These are phyloP conservation scores for Akanthomyces muscarius DNA, from an alignment of 2,329 filamentous ascomycete genomes.

Conservation along the genomic window DNA sequence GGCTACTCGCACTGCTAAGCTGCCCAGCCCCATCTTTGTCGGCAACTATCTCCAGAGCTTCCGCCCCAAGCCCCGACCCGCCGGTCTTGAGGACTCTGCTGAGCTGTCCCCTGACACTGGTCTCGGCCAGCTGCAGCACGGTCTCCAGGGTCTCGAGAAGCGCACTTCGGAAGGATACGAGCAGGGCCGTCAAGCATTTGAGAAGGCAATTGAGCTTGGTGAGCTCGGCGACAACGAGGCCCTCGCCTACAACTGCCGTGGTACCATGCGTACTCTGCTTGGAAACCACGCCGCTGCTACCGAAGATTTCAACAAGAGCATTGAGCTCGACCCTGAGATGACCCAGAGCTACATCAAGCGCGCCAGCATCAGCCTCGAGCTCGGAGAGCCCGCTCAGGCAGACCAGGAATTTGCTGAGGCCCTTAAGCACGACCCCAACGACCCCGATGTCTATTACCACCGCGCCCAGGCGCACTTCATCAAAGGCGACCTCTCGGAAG, in stretches of 20 bases:
- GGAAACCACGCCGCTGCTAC: constrained; percentile 83
- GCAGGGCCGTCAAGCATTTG: constrained; percentile 79
- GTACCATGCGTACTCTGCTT: constrained; percentile 89
- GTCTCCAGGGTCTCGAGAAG: constrained; percentile 73
- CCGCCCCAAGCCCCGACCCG: constrained; percentile 74
- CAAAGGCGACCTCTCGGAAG: constrained; percentile 85
- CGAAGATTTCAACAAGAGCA: constrained; percentile 83
- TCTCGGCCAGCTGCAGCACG: constrained; percentile 80
- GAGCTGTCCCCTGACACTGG: constrained; percentile 75
- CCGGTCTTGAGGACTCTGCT: constrained; percentile 75
- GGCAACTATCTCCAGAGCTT: constrained; percentile 99
- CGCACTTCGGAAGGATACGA: constrained; percentile 91
- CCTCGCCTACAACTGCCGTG: constrained; percentile 92
- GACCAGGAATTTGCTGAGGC: constrained; percentile 84
- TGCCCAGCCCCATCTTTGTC: constrained; percentile 94
- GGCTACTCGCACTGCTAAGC: constrained; percentile 75
- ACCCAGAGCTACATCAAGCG: constrained; percentile 99
- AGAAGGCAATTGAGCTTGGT: constrained; percentile 78
- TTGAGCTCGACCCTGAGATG: constrained; percentile 80
- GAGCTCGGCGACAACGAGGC: constrained; percentile 81
- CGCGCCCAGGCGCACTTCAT: constrained; percentile 98
- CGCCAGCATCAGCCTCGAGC: constrained; percentile 94
- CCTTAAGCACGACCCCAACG: constrained; percentile 75
- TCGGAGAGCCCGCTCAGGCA: constrained; percentile 82
- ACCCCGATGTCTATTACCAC: constrained; percentile 99